Conservation (phyloP, 106 monocot species). For the Allium fistulosum region DNA sequence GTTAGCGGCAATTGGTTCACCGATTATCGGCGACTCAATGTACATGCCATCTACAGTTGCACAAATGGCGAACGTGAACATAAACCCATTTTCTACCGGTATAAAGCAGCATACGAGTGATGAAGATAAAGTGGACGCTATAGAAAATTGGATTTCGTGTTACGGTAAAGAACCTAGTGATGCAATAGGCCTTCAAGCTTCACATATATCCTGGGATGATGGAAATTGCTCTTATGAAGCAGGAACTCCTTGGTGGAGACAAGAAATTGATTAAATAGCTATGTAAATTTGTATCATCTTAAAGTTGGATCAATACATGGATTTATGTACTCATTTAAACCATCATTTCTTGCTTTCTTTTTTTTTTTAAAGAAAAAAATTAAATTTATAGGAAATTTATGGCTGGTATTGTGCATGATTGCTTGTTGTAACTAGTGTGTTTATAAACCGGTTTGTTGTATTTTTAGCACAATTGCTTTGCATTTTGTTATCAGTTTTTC, state of each 20-base stretch:
- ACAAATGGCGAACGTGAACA: slow-evolving; percentile 34
- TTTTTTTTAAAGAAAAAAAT: too few relatives aligned
- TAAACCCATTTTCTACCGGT: slow-evolving; percentile 64
- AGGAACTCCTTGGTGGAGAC: slow-evolving; percentile 75
- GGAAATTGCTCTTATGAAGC: slow-evolving; percentile 50
- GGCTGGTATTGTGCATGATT: too few relatives aligned
- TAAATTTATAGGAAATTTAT: too few relatives aligned
- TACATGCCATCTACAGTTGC: slow-evolving; percentile 70
- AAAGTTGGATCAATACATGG: too few relatives aligned
- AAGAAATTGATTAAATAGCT: background rate
- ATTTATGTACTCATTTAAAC: too few relatives aligned
- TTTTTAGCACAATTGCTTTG: too few relatives aligned
- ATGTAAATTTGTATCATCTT: too few relatives aligned
- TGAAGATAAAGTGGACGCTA: slow-evolving; percentile 30
- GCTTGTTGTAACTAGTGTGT: too few relatives aligned
- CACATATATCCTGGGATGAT: slow-evolving; percentile 78
- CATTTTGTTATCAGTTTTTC: too few relatives aligned
- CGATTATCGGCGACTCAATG: slow-evolving; percentile 81
- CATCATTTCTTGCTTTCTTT: too few relatives aligned
- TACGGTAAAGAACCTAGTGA: slow-evolving; percentile 81
- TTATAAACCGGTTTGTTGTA: too few relatives aligned
- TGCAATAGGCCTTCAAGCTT: slow-evolving; percentile 87
- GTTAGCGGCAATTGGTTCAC: slow-evolving; percentile 75
- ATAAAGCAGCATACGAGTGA: slow-evolving; percentile 15
- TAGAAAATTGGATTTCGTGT: slow-evolving; percentile 55